These are phyloP conservation scores for Chenopodium suecicum DNA, from an alignment of 148 eudicot species.

Conservation along the genomic window DNA sequence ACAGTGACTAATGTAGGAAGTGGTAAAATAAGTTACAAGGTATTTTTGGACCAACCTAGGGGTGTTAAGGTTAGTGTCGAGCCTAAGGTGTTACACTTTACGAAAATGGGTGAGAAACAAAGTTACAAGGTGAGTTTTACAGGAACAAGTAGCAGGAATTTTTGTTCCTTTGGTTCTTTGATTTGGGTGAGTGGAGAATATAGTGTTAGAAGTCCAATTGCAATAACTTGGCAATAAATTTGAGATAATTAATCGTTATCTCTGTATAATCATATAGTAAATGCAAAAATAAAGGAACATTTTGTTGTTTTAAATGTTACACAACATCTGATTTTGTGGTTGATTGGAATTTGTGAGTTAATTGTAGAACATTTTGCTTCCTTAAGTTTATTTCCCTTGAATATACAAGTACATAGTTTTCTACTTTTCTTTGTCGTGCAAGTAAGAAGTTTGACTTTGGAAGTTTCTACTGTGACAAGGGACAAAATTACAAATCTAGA, in stretches of 20 bases:
- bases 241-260: background rate
- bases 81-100: constrained; percentile 46
- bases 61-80: constrained; percentile 47
- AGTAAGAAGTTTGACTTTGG: background rate
- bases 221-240: constrained; percentile 47
- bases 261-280: too few relatives aligned
- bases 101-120: constrained; percentile 40
- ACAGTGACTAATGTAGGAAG: constrained; percentile 65
- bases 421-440: too few relatives aligned
- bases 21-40: constrained; percentile 38
- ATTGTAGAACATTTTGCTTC: too few relatives aligned
- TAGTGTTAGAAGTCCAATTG: constrained; percentile 63
- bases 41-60: constrained; percentile 36
- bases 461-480: background rate
- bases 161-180: constrained; percentile 49
- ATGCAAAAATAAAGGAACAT: too few relatives aligned
- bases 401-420: too few relatives aligned
- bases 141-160: constrained; percentile 23
- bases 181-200: constrained; percentile 41
- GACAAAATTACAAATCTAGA: background rate
- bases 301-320: too few relatives aligned
- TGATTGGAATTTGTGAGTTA: too few relatives aligned
- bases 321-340: too few relatives aligned
- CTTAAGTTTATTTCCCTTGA: too few relatives aligned
- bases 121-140: constrained; percentile 52